These are phyloP conservation scores for Vigna unguiculata DNA, from an alignment of 306 rosid genomes.

Conservation along the genomic window DNA sequence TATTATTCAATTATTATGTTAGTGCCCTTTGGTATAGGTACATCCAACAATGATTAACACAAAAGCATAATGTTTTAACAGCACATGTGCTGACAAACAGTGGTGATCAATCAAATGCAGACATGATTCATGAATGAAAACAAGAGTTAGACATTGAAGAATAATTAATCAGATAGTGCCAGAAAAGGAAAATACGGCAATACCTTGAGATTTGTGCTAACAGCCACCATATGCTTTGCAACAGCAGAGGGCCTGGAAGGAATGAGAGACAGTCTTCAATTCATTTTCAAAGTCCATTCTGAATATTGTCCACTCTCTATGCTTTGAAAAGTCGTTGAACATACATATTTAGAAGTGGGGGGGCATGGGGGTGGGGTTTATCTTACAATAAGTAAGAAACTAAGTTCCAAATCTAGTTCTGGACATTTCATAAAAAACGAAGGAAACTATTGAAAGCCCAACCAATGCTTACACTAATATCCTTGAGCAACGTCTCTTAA, in stretches of 20 bases:
- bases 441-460: slow-evolving; percentile 5
- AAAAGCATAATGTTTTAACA: not conserved
- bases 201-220: slow-evolving; percentile 86
- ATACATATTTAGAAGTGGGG: not conserved
- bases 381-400: not conserved
- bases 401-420: not conserved
- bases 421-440: not conserved
- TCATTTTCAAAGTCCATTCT: slow-evolving; percentile 26
- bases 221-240: slow-evolving; percentile 90
- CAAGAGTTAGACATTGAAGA: not conserved
- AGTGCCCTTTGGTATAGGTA: not conserved
- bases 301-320: slow-evolving; percentile 3
- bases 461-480: slow-evolving; percentile 16
- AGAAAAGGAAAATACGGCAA: slow-evolving; percentile 1
- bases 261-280: slow-evolving; percentile 29
- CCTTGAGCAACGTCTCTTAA: slow-evolving; percentile 4
- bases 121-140: not conserved
- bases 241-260: slow-evolving; percentile 78
- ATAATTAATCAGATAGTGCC: not conserved
- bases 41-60: not conserved
- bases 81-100: not conserved
- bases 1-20: not conserved
- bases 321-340: not conserved
- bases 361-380: not conserved
- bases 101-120: not conserved